phyloP scores from a whole-genome alignment of 2,329 filamentous ascomycete genomes.

The Bipolaris zeicola region DNA sequence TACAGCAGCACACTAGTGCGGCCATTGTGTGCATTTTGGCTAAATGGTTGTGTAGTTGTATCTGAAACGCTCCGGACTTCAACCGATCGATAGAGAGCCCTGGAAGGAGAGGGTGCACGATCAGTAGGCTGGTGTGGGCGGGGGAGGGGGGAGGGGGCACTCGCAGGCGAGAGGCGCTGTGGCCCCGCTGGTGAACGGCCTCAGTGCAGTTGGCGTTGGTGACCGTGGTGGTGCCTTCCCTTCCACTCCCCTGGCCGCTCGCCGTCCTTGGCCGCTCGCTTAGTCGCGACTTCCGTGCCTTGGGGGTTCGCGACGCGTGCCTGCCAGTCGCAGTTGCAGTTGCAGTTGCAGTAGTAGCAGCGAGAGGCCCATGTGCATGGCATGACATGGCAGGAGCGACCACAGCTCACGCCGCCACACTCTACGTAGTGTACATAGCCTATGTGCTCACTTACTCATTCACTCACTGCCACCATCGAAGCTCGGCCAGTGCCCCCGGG shows the following conservation, averaged over 20 bases:
- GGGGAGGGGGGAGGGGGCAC: neutral
- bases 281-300: slow-evolving; percentile 10
- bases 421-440: neutral
- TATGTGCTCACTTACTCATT: neutral
- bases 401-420: neutral
- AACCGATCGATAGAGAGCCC: slow-evolving; percentile 7
- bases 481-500: neutral
- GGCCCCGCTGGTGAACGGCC: slow-evolving; percentile 7
- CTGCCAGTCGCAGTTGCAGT: slow-evolving; percentile 8
- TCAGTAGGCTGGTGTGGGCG: slow-evolving; percentile 13
- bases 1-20: neutral
- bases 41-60: slow-evolving; percentile 12
- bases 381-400: neutral
- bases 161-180: slow-evolving; percentile 13
- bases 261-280: slow-evolving; percentile 11
- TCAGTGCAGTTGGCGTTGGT: slow-evolving; percentile 6
- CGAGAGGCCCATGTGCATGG: neutral
- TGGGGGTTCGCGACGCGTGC: slow-evolving; percentile 1
- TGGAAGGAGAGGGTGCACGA: slow-evolving; percentile 6
- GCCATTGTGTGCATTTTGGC: slow-evolving; percentile 16
- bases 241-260: neutral
- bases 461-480: too few relatives aligned
- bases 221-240: slow-evolving; percentile 1
- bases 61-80: slow-evolving; percentile 16
- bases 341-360: neutral